phyloP scores from a whole-genome alignment of 139 green algal species.

The Spirogloea muscicola region DNA sequence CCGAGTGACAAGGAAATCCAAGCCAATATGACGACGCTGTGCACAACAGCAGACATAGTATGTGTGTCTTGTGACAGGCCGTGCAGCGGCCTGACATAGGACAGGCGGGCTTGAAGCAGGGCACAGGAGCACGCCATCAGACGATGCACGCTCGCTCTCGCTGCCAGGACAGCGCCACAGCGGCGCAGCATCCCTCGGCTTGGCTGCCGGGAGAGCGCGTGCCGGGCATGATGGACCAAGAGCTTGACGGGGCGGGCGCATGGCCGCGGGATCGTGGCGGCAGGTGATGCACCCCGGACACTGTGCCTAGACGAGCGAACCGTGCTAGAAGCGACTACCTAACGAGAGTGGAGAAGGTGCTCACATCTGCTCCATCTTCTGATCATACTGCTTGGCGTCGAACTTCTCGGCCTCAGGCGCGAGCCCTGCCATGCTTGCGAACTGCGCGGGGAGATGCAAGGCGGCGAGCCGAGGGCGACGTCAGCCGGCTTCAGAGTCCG shows the following conservation, averaged over 20 bases:
- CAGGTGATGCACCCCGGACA: not conserved
- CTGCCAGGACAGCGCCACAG: too few species aligned
- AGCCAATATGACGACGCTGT: not conserved
- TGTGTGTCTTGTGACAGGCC: too few species aligned
- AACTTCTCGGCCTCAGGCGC: conserved; percentile 48
- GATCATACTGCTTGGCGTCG: conserved; percentile 71
- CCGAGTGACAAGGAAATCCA: not conserved
- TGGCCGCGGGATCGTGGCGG: not conserved
- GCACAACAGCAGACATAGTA: not conserved
- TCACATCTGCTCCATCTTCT: conserved; percentile 68
- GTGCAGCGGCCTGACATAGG: too few species aligned
- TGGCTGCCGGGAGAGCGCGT: not conserved
- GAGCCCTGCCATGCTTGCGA: conserved; percentile 48
- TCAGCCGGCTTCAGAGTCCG: too few species aligned
- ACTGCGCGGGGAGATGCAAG: not conserved
- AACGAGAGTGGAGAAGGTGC: not conserved
- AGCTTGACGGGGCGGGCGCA: not conserved
- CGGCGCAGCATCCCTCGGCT: too few species aligned
- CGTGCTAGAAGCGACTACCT: not conserved
- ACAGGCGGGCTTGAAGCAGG: too few species aligned
- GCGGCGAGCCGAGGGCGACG: too few species aligned
- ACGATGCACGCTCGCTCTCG: too few species aligned
- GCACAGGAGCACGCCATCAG: too few species aligned
- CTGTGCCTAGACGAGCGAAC: not conserved
- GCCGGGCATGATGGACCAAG: not conserved